Percentiles rank a stretch among this genome's conserved stretches.
Conservation (phyloP, 345 rosid species). For the Eucalyptus cladocalyx region DNA sequence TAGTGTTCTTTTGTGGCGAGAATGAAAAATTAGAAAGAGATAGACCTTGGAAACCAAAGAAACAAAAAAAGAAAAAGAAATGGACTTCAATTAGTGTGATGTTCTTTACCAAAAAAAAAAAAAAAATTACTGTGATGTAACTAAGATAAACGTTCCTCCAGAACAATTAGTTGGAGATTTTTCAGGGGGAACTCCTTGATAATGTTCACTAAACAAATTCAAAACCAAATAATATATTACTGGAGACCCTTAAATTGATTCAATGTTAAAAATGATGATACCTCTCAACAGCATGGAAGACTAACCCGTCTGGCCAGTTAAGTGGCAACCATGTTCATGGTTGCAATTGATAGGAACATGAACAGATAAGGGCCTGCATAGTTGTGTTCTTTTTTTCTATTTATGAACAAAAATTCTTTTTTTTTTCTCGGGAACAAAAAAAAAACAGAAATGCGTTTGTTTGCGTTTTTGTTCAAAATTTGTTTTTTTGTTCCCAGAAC, state of each 20-base stretch:
- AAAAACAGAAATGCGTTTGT: no score
- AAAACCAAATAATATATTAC: neutral
- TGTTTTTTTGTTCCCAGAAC: no score
- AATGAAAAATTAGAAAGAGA: neutral
- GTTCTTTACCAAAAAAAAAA: no score
- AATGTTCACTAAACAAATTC: neutral
- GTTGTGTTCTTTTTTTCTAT: no score
- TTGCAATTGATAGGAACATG: slow-evolving; percentile 43
- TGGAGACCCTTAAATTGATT: neutral
- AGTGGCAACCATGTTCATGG: slow-evolving; percentile 42
- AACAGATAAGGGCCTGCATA: neutral
- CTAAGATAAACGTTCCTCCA: neutral
- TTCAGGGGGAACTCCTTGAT: neutral
- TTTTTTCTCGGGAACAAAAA: no score
- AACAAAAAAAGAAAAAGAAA: neutral
- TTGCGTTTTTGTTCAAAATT: no score
- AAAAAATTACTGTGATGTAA: neutral
- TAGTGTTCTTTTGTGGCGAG: neutral
- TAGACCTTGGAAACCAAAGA: neutral
- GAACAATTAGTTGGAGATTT: neutral
- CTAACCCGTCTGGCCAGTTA: slow-evolving; percentile 26
- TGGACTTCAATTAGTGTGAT: neutral
- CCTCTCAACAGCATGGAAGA: neutral
- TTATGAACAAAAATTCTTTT: no score
- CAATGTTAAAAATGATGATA: neutral